Evolutionary conservation across 208 protist species (phyloP).

Genomic region (Leishmania mexicana): DNA sequence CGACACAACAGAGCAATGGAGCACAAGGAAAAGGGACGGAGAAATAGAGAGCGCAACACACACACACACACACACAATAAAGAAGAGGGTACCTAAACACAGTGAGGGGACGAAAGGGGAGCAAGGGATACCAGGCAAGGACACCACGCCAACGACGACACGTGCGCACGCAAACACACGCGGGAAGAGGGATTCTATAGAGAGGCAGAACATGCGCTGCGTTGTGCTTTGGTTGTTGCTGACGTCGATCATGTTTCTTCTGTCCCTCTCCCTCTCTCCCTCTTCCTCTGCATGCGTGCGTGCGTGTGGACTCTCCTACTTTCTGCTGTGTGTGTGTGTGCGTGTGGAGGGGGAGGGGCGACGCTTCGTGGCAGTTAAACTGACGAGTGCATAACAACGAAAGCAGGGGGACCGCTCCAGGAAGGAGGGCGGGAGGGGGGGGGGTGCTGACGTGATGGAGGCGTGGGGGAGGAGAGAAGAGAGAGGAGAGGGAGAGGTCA

Average conservation of each 20-base stretch:
- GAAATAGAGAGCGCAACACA: neutral
- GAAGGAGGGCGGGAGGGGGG: neutral
- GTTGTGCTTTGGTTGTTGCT: neutral
- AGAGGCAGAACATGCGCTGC: neutral
- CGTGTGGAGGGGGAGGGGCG: neutral
- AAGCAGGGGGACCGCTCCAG: neutral
- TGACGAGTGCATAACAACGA: neutral
- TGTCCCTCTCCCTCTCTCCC: too few relatives aligned
- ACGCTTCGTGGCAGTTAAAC: neutral
- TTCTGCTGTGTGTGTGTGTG: neutral
- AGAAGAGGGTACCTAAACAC: neutral
- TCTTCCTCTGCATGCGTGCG: neutral
- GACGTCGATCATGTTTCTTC: neutral
- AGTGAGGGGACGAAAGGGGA: neutral
- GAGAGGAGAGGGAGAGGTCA: neutral
- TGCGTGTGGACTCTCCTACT: neutral
- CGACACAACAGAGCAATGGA: neutral
- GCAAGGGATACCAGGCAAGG: neutral
- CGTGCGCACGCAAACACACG: neutral
- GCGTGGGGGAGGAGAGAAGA: neutral
- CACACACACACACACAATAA: conserved; percentile 4
- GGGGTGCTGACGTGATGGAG: neutral
- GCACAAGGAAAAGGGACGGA: neutral
- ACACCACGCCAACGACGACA: neutral
- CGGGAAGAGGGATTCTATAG: too few relatives aligned